Evolutionary conservation across 306 rosid species (phyloP), one percentile per base, ranked within the genome.

Genomic region (Begonia fuchsioides): DNA sequence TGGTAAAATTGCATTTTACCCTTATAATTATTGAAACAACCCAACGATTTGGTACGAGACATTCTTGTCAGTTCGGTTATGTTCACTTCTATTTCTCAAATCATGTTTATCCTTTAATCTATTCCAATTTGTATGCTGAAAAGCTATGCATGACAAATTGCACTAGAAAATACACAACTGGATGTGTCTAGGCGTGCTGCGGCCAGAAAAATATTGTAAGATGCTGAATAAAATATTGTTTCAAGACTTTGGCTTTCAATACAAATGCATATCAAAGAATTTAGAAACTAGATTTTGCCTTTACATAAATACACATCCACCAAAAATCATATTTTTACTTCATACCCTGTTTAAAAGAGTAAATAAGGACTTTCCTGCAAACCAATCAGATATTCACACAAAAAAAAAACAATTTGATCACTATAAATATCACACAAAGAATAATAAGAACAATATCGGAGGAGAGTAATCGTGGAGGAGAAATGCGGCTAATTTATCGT

Each of bases 391-490:
- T 26, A 26, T 26, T 26, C 7, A 8, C 26, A 46, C 49, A 43
- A 62, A 57, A 59, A 60, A 60, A 68, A 61, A 44, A 53, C 32
- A 54, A 40, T 51, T 38, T 44, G 32, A 71, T 76, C 72, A 49
- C 57, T 72, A 62, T 63, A 58, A 65, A 68, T 81, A 90, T 93
- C 85, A 76, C 77, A 90, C 93, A 88, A 60, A 54, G 47, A 69
- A 62, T 52, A 76, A 63, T 64, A 18, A 66, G 38, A 51, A 57
- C 9, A 15, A 57, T 39, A 14, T 17, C 45, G 39, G 44, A 13
- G 3, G 12, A 39, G 41, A 16, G 17, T 13, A 14, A 58, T 65
- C 60, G 52, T 32, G 41, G 47, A 40, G 52, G 54, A 53, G 8
- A 44, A 66, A 68, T 60, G 8, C 5, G 35, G 35, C 35, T 53